Base-by-base conservation (phyloP, 2,329 filamentous ascomycete genomes). In the Calonectria pteridis region DNA sequence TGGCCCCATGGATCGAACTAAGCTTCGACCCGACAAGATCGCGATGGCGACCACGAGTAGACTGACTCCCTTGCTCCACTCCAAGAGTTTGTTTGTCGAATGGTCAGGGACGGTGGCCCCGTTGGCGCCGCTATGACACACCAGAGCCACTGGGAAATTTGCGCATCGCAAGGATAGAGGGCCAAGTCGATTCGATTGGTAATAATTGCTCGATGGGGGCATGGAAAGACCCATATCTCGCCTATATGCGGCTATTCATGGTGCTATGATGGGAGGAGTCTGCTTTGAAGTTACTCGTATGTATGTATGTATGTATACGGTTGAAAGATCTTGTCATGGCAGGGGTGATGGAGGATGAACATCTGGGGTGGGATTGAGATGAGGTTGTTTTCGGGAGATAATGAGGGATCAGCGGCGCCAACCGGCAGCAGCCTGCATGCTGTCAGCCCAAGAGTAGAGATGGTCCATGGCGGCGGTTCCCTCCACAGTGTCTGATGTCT, bases 191-290 rank as follows among this genome's bases (percentile, higher is more conserved):
- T 73, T 73, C 71, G 65, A 68, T 77, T 79, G 75, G 73, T 74
- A 76, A 77, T 77, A 73, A 72, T 76, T 77, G 73, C 74, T 76
- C 71, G 73, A 74, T 77, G 51, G 58, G 72, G 67, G 50, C 59
- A 62, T 73, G 72, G 40, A 58, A 26, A 71, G 73, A 65, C 46
- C 72, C 73, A 67, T 77, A 26, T 50, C 35, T 77, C 74, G 69
- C 67, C 71, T 76, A 72, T 28, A 70, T 62, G 69, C 75, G 76
- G 76, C 43, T 77, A 73, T 77, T 71, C 64, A 63, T 72, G 69
- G 73, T 55, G 68, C 72, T 73, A 26, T 40, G 28, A 18, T 50
- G 50, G 26, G 13, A 14, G 26, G 13, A 14, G 53, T 26, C 62
- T 31, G 43, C 37, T 40, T 2, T 62, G 23, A 62, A 10, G n/a